These are phyloP conservation scores for Nitzschia inconspicua DNA, from an alignment of 108 stramenopile genomes.

Conservation along the genomic window DNA sequence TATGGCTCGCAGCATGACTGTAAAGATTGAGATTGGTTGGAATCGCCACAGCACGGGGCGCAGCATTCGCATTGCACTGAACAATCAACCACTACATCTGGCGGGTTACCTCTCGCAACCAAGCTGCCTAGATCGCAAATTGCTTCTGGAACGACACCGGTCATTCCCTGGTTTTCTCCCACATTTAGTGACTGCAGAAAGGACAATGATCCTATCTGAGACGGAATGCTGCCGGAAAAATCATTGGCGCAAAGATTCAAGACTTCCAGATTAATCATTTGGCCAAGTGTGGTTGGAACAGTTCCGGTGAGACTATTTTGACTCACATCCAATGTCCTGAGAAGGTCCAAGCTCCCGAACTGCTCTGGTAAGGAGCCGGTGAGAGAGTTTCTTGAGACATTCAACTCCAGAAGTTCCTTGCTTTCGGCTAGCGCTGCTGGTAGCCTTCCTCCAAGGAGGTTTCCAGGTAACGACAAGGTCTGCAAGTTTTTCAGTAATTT, in stretches of 20 bases:
- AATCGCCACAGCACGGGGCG: neutral
- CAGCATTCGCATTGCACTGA: slow-evolving; percentile 1
- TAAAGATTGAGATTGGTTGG: too few relatives aligned
- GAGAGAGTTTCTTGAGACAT: slow-evolving; percentile 5
- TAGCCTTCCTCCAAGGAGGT: slow-evolving; percentile 33
- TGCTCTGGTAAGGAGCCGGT: neutral
- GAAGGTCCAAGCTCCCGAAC: neutral
- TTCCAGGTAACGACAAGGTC: slow-evolving; percentile 12
- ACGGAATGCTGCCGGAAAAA: neutral
- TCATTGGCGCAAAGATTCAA: neutral
- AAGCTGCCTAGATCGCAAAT: slow-evolving; percentile 2
- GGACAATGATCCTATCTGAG: neutral
- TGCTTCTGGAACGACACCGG: neutral
- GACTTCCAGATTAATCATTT: neutral
- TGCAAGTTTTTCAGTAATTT: slow-evolving; percentile 2
- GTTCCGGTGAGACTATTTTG: neutral
- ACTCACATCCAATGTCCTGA: neutral
- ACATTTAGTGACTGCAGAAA: neutral
- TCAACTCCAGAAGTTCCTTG: slow-evolving; percentile 9
- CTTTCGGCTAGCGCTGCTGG: slow-evolving; percentile 34
- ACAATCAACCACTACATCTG: neutral
- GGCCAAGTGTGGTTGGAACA: neutral
- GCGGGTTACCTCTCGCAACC: neutral
- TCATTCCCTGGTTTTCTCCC: neutral
- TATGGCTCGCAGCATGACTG: too few relatives aligned